Base-by-base conservation (phyloP, 2,329 filamentous ascomycete genomes). In the Xylaria hypoxylon region DNA sequence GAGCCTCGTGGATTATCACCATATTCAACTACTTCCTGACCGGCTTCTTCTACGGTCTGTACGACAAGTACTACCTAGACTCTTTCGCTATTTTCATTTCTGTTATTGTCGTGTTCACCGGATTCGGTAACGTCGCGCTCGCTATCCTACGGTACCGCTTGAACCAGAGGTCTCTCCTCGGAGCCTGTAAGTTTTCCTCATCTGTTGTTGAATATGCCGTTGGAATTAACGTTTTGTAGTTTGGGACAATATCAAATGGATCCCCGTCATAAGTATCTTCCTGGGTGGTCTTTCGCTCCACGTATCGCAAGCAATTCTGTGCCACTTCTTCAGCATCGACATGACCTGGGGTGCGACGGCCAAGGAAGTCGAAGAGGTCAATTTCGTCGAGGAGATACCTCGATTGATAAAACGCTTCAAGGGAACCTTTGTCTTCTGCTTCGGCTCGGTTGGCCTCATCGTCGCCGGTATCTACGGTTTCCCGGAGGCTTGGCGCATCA, bases 1-100 rank as follows among this genome's bases (percentile, higher is more conserved):
- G 87, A 31, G 90, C 90, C 7, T 89, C 90, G 26, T 93, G 91
- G 90, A 83, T 92, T 74, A 84, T 93, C 80, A 93, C 90, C 1
- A 82, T 88, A 6, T 82, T 84, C 77, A 93, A 93, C 80, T 94
- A 93, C 81, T 92, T 93, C 79, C 79, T 92, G 47, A 87, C 90
- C 70, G 91, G 91, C 65, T 93, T 90, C 89, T 91, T 86, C 80
- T 78, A 76, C 45, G 76, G 76, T 17, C 62, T 76, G 19, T 74
- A 73, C 61, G 76, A 78, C 69, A 92, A 92, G 75, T 90, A 89
- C 53, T 90, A 90, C 76, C 85, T 94, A 22, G 92, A 94, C 79
- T 78, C 76, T 8, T 78, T 78, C 63, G 75, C 76, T 50, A 77
- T 78, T 50, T 77, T 73, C 61, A 60, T 78, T 22, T 76, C 76